Percentiles rank a stretch among this genome's conserved stretches.
These are phyloP conservation scores for Guyanaporus albipodus DNA, from an alignment of 768 basidiomycete genomes.

Conservation along the genomic window DNA sequence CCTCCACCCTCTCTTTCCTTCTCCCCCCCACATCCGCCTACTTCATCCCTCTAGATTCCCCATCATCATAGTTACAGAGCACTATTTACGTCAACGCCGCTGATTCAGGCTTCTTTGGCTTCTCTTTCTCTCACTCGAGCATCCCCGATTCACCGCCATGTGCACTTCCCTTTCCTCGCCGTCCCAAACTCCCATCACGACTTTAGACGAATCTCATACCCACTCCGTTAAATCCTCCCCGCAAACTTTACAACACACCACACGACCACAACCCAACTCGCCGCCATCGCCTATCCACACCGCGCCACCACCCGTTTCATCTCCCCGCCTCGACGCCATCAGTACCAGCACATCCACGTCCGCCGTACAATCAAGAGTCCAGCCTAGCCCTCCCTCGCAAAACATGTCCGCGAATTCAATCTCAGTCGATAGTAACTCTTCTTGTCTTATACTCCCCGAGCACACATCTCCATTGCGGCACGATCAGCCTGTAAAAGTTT, in stretches of 20 bases:
- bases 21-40: conserved; percentile 14
- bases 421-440: conserved; percentile 12
- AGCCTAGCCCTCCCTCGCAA: conserved; percentile 21
- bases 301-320: conserved; percentile 17
- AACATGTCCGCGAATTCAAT: conserved; percentile 7
- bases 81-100: conserved; percentile 23
- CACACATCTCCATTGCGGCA: conserved; percentile 1
- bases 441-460: conserved; percentile 21
- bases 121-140: conserved; percentile 13
- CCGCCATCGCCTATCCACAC: conserved; percentile 14
- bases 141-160: conserved; percentile 29
- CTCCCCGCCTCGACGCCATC: conserved; percentile 6
- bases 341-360: conserved; percentile 17
- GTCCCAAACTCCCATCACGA: conserved; percentile 23
- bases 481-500: conserved; percentile 8
- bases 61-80: conserved; percentile 6
- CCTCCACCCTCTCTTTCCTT: conserved; percentile 6
- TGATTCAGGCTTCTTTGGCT: conserved; percentile 9
- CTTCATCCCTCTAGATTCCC: conserved; percentile 15
- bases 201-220: conserved; percentile 10
- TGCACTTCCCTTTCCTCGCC: conserved; percentile 21
- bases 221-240: conserved; percentile 5
- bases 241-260: conserved; percentile 5
- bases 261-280: conserved; percentile 5
- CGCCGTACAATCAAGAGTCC: conserved; percentile 15